phyloP scores from a whole-genome alignment of 192 early-diverging fungal species.

The Podila clonocystis region DNA sequence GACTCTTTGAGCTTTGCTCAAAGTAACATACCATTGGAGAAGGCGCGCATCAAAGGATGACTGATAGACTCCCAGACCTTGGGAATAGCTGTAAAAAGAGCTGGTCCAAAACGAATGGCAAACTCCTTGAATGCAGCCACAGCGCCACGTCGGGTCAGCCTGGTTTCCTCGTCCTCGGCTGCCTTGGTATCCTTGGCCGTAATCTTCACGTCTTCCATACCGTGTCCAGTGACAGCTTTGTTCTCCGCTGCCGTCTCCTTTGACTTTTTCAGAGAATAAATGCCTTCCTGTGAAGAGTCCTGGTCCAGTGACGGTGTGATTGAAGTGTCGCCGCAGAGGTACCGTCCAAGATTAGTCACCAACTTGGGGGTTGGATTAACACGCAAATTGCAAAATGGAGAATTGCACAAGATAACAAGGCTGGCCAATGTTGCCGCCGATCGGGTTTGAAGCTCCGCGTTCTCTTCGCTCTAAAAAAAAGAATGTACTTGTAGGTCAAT shows the following conservation, averaged over 20 bases:
- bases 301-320: constrained; percentile 71
- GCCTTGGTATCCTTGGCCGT: constrained; percentile 35
- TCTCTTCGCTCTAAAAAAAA: constrained; percentile 66
- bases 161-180: constrained; percentile 61
- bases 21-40: constrained; percentile 28
- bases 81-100: constrained; percentile 75
- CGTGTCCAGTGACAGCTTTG: constrained; percentile 26
- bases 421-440: constrained; percentile 65
- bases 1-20: neutral
- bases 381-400: constrained; percentile 48
- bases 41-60: constrained; percentile 54
- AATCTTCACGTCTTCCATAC: constrained; percentile 51
- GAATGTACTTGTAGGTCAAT: neutral
- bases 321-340: constrained; percentile 85
- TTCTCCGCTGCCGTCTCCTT: constrained; percentile 48
- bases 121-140: constrained; percentile 68
- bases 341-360: constrained; percentile 85
- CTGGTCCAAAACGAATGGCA: constrained; percentile 71
- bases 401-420: constrained; percentile 58
- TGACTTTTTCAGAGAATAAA: constrained; percentile 60
- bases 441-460: constrained; percentile 62
- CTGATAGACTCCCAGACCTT: constrained; percentile 75
- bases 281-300: constrained; percentile 56
- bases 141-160: constrained; percentile 75
- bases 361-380: constrained; percentile 84